Evolutionary conservation across 2,329 filamentous ascomycete species (phyloP).

Genomic region (Scedosporium apiospermum): DNA sequence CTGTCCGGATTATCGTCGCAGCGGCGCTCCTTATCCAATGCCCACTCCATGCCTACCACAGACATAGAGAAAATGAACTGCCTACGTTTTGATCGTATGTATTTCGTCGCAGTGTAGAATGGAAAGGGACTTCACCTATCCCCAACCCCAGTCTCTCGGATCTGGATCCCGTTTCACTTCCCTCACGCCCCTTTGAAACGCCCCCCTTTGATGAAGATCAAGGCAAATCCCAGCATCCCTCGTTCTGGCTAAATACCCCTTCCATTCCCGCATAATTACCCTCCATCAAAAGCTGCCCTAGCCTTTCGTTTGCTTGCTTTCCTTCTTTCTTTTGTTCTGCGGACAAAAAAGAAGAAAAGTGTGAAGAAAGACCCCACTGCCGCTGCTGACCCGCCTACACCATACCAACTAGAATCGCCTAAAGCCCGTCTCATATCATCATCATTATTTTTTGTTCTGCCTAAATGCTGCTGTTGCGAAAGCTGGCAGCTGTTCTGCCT

Average conservation of each 20-base stretch:
- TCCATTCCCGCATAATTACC: not conserved
- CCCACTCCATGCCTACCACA: too few species aligned
- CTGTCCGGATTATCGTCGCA: too few species aligned
- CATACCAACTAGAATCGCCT: not conserved
- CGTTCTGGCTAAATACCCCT: constrained; percentile 6
- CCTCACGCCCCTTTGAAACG: not conserved
- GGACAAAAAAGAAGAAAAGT: not conserved
- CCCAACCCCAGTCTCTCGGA: not conserved
- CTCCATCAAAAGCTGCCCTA: not conserved
- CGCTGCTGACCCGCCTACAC: not conserved
- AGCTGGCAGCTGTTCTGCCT: constrained; percentile 14
- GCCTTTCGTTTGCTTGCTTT: constrained; percentile 1
- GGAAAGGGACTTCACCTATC: not conserved
- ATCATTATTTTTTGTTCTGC: not conserved
- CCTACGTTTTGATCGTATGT: too few species aligned
- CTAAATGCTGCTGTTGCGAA: constrained; percentile 4
- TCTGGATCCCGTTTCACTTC: constrained; percentile 2
- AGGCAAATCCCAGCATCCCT: not conserved
- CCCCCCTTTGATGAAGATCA: constrained; percentile 2
- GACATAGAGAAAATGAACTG: too few species aligned
- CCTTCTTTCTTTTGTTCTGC: not conserved
- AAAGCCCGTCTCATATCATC: not conserved
- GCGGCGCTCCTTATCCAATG: too few species aligned
- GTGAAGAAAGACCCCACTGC: not conserved
- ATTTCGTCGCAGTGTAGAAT: not conserved